A percentile compares a stretch with the other conserved stretches of the same genome.
phyloP scores from a whole-genome alignment of 2,329 filamentous ascomycete genomes.

The Tolypocladium endophyticum region DNA sequence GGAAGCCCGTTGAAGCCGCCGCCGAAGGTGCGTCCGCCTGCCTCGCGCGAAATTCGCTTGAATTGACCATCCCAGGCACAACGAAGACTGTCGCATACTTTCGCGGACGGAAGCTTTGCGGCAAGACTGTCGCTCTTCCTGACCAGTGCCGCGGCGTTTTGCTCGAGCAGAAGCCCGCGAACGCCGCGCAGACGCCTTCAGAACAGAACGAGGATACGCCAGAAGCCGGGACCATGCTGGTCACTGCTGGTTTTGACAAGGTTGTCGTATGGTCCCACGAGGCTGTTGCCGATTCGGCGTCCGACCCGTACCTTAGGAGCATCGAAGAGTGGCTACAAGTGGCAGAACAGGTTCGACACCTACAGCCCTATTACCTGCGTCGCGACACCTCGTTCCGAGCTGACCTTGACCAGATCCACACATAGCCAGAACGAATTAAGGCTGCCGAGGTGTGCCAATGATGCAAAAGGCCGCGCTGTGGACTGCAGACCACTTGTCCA shows the following conservation, averaged over 20 bases:
- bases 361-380: background rate
- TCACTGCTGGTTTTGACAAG: slow-evolving; percentile 59
- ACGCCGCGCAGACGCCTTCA: slow-evolving; percentile 15
- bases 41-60: background rate
- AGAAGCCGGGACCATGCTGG: slow-evolving; percentile 47
- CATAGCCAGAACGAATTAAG: slow-evolving; percentile 1
- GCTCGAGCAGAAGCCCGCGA: slow-evolving; percentile 27
- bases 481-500: background rate
- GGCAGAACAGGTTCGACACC: slow-evolving; percentile 48
- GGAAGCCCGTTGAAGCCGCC: slow-evolving; percentile 45
- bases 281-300: slow-evolving; percentile 43
- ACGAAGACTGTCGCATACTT: slow-evolving; percentile 53
- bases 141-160: slow-evolving; percentile 60
- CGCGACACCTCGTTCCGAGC: background rate
- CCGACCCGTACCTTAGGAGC: slow-evolving; percentile 63
- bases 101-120: slow-evolving; percentile 69
- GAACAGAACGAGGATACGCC: slow-evolving; percentile 31
- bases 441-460: background rate
- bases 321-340: slow-evolving; percentile 73
- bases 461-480: background rate
- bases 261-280: slow-evolving; percentile 83
- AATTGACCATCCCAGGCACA: background rate
- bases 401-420: slow-evolving; percentile 8
- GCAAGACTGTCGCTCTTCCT: slow-evolving; percentile 56
- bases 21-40: slow-evolving; percentile 26